Percentiles rank a stretch among this genome's conserved stretches.
Evolutionary conservation across 805 yeast genomes (phyloP).

Genomic region (Candida golubevii): DNA sequence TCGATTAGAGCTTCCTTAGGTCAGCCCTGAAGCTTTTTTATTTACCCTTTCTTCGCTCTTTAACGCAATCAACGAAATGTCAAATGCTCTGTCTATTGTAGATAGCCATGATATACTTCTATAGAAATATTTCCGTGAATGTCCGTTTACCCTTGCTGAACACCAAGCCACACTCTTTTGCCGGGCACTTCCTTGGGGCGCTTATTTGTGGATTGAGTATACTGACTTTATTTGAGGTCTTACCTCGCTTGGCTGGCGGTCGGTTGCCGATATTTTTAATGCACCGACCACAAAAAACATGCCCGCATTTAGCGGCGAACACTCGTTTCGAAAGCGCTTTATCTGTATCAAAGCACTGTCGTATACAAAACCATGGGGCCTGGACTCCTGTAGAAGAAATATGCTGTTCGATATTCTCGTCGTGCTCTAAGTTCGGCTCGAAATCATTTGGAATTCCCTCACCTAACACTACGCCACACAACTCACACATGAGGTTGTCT

Average conservation of each 20-base stretch:
- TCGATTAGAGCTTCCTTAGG: constrained; percentile 23
- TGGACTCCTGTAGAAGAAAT: constrained; percentile 28
- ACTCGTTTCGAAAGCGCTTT: constrained; percentile 59
- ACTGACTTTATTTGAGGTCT: constrained; percentile 12
- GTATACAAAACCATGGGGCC: constrained; percentile 65
- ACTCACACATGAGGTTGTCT: constrained; percentile 39
- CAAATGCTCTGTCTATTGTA: no score
- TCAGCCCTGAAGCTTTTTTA: no score
- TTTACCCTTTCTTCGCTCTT: no score
- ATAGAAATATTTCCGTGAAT: constrained; percentile 50
- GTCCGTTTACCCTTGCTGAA: constrained; percentile 43
- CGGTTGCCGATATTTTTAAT: constrained; percentile 58
- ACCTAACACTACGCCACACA: constrained; percentile 73
- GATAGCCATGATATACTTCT: neutral
- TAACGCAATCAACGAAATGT: no score
- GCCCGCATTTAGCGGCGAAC: constrained; percentile 71
- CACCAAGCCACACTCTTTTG: constrained; percentile 41
- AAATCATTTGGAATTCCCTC: constrained; percentile 61
- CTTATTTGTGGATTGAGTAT: constrained; percentile 36
- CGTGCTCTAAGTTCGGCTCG: constrained; percentile 29
- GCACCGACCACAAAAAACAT: constrained; percentile 82
- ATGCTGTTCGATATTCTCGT: constrained; percentile 24
- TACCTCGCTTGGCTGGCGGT: constrained; percentile 23
- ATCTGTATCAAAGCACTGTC: constrained; percentile 50
- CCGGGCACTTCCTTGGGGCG: constrained; percentile 61